These are phyloP conservation scores for Backusella tuberculispora DNA, from an alignment of 192 early-diverging fungal genomes.

Conservation along the genomic window DNA sequence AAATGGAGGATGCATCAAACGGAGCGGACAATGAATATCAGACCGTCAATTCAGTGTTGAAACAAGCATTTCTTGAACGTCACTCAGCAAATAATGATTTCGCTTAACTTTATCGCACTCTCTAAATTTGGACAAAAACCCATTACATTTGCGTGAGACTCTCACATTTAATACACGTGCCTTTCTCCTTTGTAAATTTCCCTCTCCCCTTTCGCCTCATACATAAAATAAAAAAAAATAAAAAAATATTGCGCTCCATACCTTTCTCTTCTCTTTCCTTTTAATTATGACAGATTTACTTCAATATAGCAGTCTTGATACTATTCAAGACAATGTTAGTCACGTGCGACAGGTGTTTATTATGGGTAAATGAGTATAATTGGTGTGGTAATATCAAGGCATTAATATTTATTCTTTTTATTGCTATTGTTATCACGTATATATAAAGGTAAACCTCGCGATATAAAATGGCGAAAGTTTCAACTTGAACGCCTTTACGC, in stretches of 20 bases:
- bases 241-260: background rate
- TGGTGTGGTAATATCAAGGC: background rate
- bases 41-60: constrained; percentile 27
- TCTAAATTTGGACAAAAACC: constrained; percentile 2
- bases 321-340: constrained; percentile 44
- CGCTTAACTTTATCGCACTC: background rate
- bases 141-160: background rate
- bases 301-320: constrained; percentile 47
- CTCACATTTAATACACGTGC: background rate
- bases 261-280: constrained; percentile 3
- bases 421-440: background rate
- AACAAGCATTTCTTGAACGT: constrained; percentile 32
- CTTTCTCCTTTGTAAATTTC: constrained; percentile 12
- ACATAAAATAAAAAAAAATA: background rate
- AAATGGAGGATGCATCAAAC: background rate
- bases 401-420: background rate
- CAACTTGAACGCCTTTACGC: constrained; percentile 66
- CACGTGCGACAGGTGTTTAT: constrained; percentile 49
- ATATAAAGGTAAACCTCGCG: constrained; percentile 42
- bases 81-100: background rate
- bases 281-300: constrained; percentile 23
- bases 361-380: constrained; percentile 30
- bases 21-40: constrained; percentile 14
- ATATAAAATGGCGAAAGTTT: constrained; percentile 55
- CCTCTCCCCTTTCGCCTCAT: background rate